Conservation (phyloP, 1,284 basidiomycete species). For the Ganoderma sinense region DNA sequence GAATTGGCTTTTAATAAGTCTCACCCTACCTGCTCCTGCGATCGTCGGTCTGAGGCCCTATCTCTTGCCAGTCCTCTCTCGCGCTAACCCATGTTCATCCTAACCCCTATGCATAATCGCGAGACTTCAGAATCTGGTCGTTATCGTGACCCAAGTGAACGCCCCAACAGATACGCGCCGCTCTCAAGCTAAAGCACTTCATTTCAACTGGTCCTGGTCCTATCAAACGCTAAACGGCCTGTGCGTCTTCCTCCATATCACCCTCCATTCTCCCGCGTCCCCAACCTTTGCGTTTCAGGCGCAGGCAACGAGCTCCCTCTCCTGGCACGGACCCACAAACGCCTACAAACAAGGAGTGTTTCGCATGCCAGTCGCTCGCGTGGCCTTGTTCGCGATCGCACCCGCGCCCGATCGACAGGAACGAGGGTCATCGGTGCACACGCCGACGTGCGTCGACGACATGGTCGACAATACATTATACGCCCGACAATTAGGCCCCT, state of each 20-base stretch:
- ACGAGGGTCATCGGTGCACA: background rate
- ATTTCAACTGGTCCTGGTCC: background rate
- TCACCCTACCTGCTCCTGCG: background rate
- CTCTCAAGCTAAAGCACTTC: background rate
- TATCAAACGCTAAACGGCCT: too few relatives aligned
- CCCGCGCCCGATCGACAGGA: background rate
- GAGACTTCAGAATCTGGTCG: background rate
- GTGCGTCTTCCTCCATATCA: background rate
- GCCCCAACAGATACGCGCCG: background rate
- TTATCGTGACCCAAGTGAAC: too few relatives aligned
- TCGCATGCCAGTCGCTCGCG: background rate
- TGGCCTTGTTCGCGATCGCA: background rate
- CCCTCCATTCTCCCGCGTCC: background rate
- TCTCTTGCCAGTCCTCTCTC: background rate
- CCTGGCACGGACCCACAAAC: background rate
- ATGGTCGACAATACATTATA: background rate
- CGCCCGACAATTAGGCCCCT: background rate
- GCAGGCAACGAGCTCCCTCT: background rate
- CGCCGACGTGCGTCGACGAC: background rate
- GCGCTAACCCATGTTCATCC: background rate
- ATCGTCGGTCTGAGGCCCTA: background rate
- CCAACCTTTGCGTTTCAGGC: background rate
- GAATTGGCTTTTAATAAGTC: background rate
- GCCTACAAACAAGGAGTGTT: constrained; percentile 1
- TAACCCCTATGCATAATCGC: background rate